These are phyloP conservation scores for Lizonia empirigonia DNA, from an alignment of 2,329 filamentous ascomycete species.

Conservation along the genomic window DNA sequence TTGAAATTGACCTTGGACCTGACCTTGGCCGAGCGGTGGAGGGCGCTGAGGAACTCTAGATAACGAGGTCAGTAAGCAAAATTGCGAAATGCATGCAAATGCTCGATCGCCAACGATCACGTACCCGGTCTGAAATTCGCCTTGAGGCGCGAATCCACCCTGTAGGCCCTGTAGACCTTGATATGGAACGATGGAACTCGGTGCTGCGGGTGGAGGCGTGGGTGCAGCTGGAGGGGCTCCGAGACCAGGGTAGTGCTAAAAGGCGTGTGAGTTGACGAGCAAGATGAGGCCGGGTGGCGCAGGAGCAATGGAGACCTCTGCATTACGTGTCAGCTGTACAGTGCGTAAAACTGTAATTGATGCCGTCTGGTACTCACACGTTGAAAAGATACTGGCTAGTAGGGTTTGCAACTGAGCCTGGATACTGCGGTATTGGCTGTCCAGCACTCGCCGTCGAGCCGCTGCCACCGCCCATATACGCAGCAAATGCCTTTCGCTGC, in stretches of 20 bases:
- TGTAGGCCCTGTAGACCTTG: slow-evolving; percentile 23
- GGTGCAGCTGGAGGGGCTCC: slow-evolving; percentile 33
- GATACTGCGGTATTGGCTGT: slow-evolving; percentile 27
- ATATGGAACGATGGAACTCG: slow-evolving; percentile 28
- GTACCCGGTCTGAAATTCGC: slow-evolving; percentile 16
- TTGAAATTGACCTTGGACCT: slow-evolving; percentile 10
- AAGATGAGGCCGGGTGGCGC: not conserved
- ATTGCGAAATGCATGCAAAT: not conserved
- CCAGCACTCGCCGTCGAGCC: slow-evolving; percentile 13
- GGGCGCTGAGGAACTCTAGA: slow-evolving; percentile 25
- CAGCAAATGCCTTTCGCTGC: slow-evolving; percentile 37
- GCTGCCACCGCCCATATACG: slow-evolving; percentile 36
- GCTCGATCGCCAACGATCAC: not conserved
- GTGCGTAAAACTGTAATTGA: not conserved
- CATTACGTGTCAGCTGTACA: slow-evolving; percentile 12
- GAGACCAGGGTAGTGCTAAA: slow-evolving; percentile 30
- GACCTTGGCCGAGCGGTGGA: slow-evolving; percentile 24
- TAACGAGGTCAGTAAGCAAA: not conserved
- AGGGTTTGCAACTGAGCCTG: slow-evolving; percentile 23
- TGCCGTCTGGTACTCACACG: slow-evolving; percentile 29
- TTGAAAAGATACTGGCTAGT: slow-evolving; percentile 32
- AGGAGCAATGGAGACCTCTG: slow-evolving; percentile 13
- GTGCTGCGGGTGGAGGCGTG: slow-evolving; percentile 33
- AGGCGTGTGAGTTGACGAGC: slow-evolving; percentile 12
- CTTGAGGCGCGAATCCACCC: slow-evolving; percentile 17